A percentile compares a stretch with the other conserved stretches of the same genome.
Evolutionary conservation across 441 rosid genomes (phyloP).

Genomic region (Lagerstroemia fauriei): DNA sequence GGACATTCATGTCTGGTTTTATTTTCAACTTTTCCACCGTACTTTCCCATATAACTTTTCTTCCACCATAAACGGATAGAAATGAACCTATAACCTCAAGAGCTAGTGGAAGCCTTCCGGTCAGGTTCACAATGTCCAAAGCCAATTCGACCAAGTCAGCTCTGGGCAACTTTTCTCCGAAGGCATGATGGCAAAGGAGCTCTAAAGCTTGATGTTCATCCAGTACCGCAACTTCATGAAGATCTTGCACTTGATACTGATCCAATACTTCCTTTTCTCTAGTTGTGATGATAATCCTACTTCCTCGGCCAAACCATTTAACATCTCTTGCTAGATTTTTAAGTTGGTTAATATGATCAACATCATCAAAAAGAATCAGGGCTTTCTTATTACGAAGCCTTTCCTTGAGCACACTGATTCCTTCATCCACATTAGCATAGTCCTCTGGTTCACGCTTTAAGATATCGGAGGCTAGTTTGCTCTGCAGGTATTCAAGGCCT

Average conservation of each 20-base stretch:
- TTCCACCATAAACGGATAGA: background rate
- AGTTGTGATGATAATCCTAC: slow-evolving; percentile 18
- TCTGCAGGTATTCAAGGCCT: background rate
- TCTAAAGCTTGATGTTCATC: background rate
- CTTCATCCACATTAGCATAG: background rate
- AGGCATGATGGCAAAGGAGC: slow-evolving; percentile 6
- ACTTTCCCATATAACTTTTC: background rate
- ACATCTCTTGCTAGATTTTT: background rate
- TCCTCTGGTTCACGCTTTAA: background rate
- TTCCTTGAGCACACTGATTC: background rate
- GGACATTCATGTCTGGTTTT: background rate
- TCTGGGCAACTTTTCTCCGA: background rate
- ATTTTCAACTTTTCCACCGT: background rate
- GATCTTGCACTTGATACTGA: background rate
- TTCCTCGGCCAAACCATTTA: slow-evolving; percentile 6
- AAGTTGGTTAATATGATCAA: background rate
- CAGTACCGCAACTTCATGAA: background rate
- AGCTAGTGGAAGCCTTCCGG: slow-evolving; percentile 4
- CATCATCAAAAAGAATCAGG: slow-evolving; percentile 10
- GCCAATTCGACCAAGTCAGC: background rate
- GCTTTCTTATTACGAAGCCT: background rate
- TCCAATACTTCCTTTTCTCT: background rate
- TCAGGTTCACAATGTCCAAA: background rate
- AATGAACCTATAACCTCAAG: slow-evolving; percentile 1
- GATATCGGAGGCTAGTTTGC: background rate